Percentiles rank a stretch among this genome's conserved stretches.
phyloP scores from a whole-genome alignment of 202 grass and related monocot species.

The Carex arenaria region DNA sequence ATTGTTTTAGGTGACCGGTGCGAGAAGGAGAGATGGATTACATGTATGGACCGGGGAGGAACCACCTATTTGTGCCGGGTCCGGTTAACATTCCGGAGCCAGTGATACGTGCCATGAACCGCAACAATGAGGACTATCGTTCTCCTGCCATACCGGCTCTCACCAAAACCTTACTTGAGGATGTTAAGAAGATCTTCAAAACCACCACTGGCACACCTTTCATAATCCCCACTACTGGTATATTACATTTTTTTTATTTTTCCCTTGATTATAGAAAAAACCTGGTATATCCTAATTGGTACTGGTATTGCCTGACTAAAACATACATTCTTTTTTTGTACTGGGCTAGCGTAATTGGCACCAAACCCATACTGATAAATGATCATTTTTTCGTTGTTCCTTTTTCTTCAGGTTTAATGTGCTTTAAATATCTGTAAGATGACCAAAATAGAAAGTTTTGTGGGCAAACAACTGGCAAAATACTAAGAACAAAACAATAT shows the following conservation, averaged over 20 bases:
- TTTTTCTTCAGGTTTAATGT: not conserved
- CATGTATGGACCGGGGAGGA: conserved; percentile 70
- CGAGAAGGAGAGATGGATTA: conserved; percentile 60
- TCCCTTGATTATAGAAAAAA: not conserved
- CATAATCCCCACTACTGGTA: conserved; percentile 87
- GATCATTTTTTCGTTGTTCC: not conserved
- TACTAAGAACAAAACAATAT: not conserved
- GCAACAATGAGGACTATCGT: conserved; percentile 96
- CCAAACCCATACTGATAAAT: not conserved
- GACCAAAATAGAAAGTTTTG: not conserved
- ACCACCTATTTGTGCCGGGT: conserved; percentile 83
- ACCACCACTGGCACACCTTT: conserved; percentile 73
- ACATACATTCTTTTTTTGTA: not conserved
- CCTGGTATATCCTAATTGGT: not conserved
- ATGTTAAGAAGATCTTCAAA: conserved; percentile 98
- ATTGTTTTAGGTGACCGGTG: not conserved
- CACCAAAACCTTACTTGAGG: conserved; percentile 79
- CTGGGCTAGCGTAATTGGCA: not conserved
- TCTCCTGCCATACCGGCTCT: conserved; percentile 68
- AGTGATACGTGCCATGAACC: conserved; percentile 82
- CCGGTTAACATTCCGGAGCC: conserved; percentile 91
- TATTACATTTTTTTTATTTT: too few relatives aligned
- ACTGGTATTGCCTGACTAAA: not conserved
- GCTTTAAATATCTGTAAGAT: not conserved
- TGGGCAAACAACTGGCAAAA: not conserved